These are phyloP conservation scores for Blastobotrys proliferans DNA, from an alignment of 1,139 yeast genomes.

Conservation along the genomic window DNA sequence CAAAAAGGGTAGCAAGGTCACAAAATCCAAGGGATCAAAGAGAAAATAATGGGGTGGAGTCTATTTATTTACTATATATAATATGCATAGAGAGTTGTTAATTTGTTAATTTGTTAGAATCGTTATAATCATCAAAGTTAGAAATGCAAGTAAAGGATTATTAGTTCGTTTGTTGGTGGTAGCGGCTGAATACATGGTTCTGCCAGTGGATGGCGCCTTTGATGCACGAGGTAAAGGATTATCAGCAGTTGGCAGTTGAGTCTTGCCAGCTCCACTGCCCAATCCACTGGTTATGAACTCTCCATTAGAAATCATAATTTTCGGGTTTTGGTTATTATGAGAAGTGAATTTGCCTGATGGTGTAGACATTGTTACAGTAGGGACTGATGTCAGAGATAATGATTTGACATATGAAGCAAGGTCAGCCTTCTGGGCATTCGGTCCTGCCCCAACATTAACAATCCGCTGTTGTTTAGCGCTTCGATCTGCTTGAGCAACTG, in stretches of 20 bases:
- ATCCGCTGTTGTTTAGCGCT: neutral
- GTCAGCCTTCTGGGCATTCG: no score
- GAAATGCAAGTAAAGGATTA: no score
- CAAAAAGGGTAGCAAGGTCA: conserved; percentile 19
- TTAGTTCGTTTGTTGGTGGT: no score
- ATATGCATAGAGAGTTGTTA: neutral
- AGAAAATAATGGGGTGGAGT: no score
- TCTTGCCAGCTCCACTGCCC: no score
- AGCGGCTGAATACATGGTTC: no score
- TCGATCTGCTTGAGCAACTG: conserved; percentile 45
- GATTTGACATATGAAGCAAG: neutral
- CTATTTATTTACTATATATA: no score
- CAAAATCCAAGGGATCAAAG: conserved; percentile 5
- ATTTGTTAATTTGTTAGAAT: no score
- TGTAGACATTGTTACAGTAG: neutral
- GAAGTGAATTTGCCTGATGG: neutral
- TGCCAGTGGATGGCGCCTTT: no score
- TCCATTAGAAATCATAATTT: conserved; percentile 11
- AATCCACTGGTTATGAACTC: conserved; percentile 11
- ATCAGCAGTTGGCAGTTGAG: conserved; percentile 3
- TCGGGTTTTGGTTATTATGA: conserved; percentile 4
- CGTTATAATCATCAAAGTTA: no score
- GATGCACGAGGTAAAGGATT: conserved; percentile 4
- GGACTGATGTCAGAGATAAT: neutral
- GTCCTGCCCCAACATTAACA: neutral